Percentiles rank a stretch among this genome's conserved stretches.
phyloP scores from a whole-genome alignment of 306 rosid species.

The Corylus avellana region DNA sequence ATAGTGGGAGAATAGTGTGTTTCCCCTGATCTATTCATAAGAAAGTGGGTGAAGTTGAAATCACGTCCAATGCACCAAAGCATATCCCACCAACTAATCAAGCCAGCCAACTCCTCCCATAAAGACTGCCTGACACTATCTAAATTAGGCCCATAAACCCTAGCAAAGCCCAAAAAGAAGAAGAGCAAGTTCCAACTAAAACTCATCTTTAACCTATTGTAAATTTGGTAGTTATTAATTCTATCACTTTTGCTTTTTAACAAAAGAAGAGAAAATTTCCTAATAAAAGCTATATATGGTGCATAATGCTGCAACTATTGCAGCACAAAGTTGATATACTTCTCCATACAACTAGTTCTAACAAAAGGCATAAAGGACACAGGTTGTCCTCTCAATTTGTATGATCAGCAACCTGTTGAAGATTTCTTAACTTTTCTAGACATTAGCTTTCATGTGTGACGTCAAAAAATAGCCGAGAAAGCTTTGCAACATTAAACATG shows the following conservation, averaged over 20 bases:
- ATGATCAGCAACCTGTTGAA: neutral
- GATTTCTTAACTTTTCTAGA: neutral
- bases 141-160: too few species aligned
- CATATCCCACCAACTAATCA: too few species aligned
- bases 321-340: neutral
- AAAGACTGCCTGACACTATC: too few species aligned
- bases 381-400: neutral
- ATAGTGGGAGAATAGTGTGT: too few species aligned
- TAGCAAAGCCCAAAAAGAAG: too few species aligned
- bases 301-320: neutral
- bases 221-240: neutral
- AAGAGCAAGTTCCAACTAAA: neutral
- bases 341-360: neutral
- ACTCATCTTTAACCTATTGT: neutral
- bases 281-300: neutral
- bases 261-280: neutral
- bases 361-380: neutral
- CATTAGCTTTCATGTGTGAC: neutral
- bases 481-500: neutral
- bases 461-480: neutral
- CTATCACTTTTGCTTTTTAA: neutral
- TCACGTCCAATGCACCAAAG: too few species aligned
- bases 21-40: too few species aligned
- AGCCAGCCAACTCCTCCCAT: too few species aligned
- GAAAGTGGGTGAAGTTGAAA: too few species aligned